A percentile compares a stretch with the other conserved stretches of the same genome.
Evolutionary conservation across 345 rosid genomes (phyloP).

Genomic region (Linum trigynum): DNA sequence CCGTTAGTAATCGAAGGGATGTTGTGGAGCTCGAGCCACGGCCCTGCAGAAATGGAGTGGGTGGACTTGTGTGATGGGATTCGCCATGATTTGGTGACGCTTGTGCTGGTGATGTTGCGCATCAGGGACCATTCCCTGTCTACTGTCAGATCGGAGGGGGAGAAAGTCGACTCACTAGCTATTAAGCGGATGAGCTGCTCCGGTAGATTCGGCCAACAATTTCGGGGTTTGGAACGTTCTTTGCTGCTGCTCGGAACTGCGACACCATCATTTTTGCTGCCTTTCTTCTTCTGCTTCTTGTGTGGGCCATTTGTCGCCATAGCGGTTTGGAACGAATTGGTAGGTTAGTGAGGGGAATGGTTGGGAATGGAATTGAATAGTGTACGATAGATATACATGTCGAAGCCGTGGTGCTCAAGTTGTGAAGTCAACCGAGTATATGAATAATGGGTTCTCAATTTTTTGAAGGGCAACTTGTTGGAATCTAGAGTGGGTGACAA

Average conservation of each 20-base stretch:
- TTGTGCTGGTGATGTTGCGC: constrained; percentile 5
- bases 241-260: not conserved
- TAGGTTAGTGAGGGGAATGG: too few species aligned
- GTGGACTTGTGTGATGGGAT: constrained; percentile 4
- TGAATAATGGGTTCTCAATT: too few species aligned
- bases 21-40: constrained; percentile 17
- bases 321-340: not conserved
- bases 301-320: not conserved
- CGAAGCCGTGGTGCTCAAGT: too few species aligned
- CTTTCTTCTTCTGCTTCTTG: not conserved
- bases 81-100: constrained; percentile 21
- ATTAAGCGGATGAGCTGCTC: constrained; percentile 14
- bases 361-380: too few species aligned
- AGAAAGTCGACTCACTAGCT: not conserved
- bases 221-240: too few species aligned
- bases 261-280: not conserved
- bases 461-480: too few species aligned
- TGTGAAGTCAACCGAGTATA: too few species aligned
- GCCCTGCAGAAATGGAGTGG: not conserved
- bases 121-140: constrained; percentile 3
- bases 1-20: not conserved
- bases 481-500: too few species aligned
- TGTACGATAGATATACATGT: too few species aligned
- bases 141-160: not conserved
- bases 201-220: constrained; percentile 23